A percentile compares a stretch with the other conserved stretches of the same genome.
Conservation (phyloP, 805 yeast species). For the Starmerella bombicola region DNA sequence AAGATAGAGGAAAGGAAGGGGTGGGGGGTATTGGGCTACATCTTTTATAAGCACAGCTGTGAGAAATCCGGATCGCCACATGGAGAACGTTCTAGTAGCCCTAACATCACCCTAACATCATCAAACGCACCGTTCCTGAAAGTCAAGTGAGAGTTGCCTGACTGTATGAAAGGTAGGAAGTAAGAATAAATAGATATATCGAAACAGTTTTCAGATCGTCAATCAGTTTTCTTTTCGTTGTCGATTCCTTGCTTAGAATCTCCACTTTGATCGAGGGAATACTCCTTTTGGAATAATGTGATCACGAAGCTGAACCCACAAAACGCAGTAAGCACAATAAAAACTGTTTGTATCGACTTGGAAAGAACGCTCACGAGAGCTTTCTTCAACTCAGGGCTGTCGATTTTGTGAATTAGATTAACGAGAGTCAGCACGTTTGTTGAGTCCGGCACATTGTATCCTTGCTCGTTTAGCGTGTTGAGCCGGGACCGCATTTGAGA, state of each 20-base stretch:
- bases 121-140: too few relatives aligned
- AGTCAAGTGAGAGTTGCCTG: neutral
- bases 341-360: constrained; percentile 19
- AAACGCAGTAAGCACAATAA: constrained; percentile 18
- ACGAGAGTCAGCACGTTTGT: constrained; percentile 19
- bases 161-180: neutral
- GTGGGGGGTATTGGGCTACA: too few relatives aligned
- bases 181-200: neutral
- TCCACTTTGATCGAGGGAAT: constrained; percentile 20
- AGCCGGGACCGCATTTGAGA: constrained; percentile 19
- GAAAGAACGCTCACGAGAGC: constrained; percentile 18
- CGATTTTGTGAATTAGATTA: constrained; percentile 12
- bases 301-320: constrained; percentile 18
- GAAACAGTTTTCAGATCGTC: too few relatives aligned
- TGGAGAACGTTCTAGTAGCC: constrained; percentile 7
- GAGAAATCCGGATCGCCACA: neutral
- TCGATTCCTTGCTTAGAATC: constrained; percentile 22
- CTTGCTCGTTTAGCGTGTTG: constrained; percentile 4
- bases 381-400: constrained; percentile 5
- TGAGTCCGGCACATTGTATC: constrained; percentile 16
- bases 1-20: too few relatives aligned
- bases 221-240: constrained; percentile 2
- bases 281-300: constrained; percentile 22
- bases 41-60: too few relatives aligned
- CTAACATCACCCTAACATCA: too few relatives aligned